Evolutionary conservation across 1,284 basidiomycete species (phyloP), one percentile per base, ranked within the genome.

Genomic region (Phellopilus nigrolimitatus): DNA sequence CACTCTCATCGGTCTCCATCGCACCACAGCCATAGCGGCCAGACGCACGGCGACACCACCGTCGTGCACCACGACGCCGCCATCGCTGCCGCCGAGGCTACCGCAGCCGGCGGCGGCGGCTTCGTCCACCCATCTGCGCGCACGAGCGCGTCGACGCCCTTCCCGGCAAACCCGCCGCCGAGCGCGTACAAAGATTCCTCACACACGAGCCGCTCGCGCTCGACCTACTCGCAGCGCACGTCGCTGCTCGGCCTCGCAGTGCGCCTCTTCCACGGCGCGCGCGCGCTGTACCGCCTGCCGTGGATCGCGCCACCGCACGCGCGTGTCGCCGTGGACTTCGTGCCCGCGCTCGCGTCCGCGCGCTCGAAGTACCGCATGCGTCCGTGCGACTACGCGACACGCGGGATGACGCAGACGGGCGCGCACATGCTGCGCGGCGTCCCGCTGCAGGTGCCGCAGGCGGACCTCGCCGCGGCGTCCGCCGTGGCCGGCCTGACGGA

Each of bases 301-400:
- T 52, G 50, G 50, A 19, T 52, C 12, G 50, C 50, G 4, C 25
- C 36, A 8, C 50, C 43, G n/a, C 50, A 33, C 3, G 31, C 12
- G 21, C 50, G 50, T 17, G 27, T 52, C 13, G 34, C 50, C 10
- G 43, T 46, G 15, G 50, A 52, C 19, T 46, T 52, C 37, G 27
- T 52, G 4, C 43, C 50, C 3, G 50, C 50, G 12, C 13, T 46
- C 13, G 8, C 42, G n/a, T 37, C 43, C n/a, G n/a, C 34, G 17
- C 43, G 50, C 5, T 52, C 50, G 5, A 17, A 19, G 12, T 36
- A 47, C 17, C 37, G 24, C 15, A 31, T 33, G 44, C 45, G 45
- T 3, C 17, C 6, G n/a, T n/a, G n/a, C 33, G 34, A 37, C 12
- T n/a, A n/a, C n/a, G n/a, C n/a, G n/a, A n/a, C n/a, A n/a, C n/a